Conservation (phyloP, 2,329 filamentous ascomycete species). For the Ophiostoma ips region DNA sequence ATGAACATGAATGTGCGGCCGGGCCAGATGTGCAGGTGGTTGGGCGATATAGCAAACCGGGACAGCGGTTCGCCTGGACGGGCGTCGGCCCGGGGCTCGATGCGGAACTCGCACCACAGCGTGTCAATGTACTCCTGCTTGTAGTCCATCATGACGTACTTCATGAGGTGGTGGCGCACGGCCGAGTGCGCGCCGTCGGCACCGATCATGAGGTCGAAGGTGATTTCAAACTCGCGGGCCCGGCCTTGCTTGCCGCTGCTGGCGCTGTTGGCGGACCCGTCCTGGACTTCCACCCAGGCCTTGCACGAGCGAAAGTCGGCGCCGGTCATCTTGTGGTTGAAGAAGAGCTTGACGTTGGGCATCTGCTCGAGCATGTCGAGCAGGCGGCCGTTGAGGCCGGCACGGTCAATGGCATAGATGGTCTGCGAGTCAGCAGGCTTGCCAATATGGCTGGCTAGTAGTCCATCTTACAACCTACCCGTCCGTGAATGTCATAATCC, state of each 20-base stretch:
- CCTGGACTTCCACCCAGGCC: conserved; percentile 69
- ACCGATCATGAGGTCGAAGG: conserved; percentile 88
- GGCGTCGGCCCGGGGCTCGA: conserved; percentile 37
- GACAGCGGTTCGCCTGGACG: conserved; percentile 20
- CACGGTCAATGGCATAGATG: conserved; percentile 77
- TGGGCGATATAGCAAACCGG: conserved; percentile 68
- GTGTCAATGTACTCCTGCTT: conserved; percentile 92
- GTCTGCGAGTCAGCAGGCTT: conserved; percentile 32
- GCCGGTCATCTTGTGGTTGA: conserved; percentile 85
- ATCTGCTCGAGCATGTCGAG: conserved; percentile 71
- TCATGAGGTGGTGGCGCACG: conserved; percentile 89
- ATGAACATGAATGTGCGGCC: conserved; percentile 96
- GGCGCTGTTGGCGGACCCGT: neutral
- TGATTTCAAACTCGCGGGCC: conserved; percentile 61
- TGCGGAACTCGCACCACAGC: conserved; percentile 91
- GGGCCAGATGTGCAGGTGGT: conserved; percentile 96
- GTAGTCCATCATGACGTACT: conserved; percentile 80
- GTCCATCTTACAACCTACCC: no score
- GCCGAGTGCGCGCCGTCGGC: conserved; percentile 92
- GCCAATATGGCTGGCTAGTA: no score
- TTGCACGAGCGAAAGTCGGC: conserved; percentile 67
- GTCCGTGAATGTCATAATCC: conserved; percentile 76
- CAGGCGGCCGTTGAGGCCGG: conserved; percentile 66
- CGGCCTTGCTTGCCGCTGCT: conserved; percentile 27
- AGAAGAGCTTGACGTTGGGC: conserved; percentile 82